A percentile compares a stretch with the other conserved stretches of the same genome.
Conservation (phyloP, 176 grass and related monocot species). For the Phyllostachys edulis region DNA sequence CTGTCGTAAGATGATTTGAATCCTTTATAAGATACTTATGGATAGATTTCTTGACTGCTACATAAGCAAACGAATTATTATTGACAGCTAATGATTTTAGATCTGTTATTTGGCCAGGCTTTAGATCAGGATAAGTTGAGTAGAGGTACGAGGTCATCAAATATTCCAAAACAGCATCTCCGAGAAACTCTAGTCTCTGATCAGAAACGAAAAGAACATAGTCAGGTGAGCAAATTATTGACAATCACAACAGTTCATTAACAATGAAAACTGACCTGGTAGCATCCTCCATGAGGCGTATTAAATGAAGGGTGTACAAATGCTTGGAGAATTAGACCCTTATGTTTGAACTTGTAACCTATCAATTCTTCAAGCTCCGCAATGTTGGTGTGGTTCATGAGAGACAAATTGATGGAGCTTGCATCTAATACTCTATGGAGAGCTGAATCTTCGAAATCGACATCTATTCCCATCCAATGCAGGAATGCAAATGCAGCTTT, state of each 20-base stretch:
- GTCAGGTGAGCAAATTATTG: constrained; percentile 22
- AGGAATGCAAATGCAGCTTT: constrained; percentile 88
- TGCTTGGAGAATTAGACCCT: constrained; percentile 81
- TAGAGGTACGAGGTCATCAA: constrained; percentile 92
- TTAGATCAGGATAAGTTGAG: constrained; percentile 79
- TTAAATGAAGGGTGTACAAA: constrained; percentile 80
- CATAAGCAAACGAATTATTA: constrained; percentile 71
- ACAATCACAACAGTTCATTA: constrained; percentile 28
- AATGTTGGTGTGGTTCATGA: constrained; percentile 44
- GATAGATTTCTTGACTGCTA: constrained; percentile 61
- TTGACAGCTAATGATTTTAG: constrained; percentile 75
- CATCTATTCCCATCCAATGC: constrained; percentile 75
- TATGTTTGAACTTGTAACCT: constrained; percentile 63
- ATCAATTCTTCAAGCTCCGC: constrained; percentile 68
- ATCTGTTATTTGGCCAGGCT: constrained; percentile 95
- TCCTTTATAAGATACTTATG: constrained; percentile 86
- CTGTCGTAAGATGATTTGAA: constrained; percentile 55
- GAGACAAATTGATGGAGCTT: constrained; percentile 69
- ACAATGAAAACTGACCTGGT: constrained; percentile 59
- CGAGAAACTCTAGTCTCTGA: constrained; percentile 96
- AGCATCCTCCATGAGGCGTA: constrained; percentile 85
- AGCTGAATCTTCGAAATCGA: constrained; percentile 59
- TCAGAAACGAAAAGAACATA: constrained; percentile 43
- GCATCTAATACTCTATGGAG: constrained; percentile 53
- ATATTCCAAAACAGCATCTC: constrained; percentile 97